These are phyloP conservation scores for Quercus wislizeni DNA, from an alignment of 306 rosid species.

Conservation along the genomic window DNA sequence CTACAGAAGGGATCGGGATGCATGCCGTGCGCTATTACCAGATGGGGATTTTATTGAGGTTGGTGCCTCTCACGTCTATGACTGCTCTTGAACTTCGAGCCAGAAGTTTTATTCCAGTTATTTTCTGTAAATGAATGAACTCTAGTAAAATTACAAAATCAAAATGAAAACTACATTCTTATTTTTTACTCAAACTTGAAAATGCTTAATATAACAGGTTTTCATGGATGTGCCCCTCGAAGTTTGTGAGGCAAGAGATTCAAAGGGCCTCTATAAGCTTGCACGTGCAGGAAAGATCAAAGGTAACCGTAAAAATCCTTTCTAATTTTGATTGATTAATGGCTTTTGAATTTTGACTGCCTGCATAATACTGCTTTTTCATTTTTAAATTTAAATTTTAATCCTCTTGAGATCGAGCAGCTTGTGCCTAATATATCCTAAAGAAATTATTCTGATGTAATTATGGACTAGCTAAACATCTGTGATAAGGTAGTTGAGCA, in stretches of 20 bases:
- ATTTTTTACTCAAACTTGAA: not conserved
- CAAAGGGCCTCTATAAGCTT: conserved; percentile 84
- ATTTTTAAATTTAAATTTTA: not conserved
- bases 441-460: not conserved
- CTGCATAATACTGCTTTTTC: not conserved
- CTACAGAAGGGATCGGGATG: conserved; percentile 79
- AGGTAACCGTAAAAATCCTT: conserved; percentile 34
- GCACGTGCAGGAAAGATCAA: conserved; percentile 76
- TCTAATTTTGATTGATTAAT: not conserved
- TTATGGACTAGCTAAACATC: not conserved
- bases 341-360: not conserved
- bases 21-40: conserved; percentile 77
- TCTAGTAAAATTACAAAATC: not conserved
- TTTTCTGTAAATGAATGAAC: not conserved
- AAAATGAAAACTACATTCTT: conserved; percentile 8
- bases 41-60: conserved; percentile 93
- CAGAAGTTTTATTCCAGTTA: conserved; percentile 7
- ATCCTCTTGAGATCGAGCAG: conserved; percentile 1
- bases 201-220: conserved; percentile 48
- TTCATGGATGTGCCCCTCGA: conserved; percentile 83
- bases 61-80: conserved; percentile 15
- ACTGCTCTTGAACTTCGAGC: conserved; percentile 5
- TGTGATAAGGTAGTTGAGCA: too few species aligned
- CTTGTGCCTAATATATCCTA: not conserved
- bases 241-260: conserved; percentile 87